Evolutionary conservation across 2,329 filamentous ascomycete species (phyloP).

Genomic region (Ramichloridium luteum): DNA sequence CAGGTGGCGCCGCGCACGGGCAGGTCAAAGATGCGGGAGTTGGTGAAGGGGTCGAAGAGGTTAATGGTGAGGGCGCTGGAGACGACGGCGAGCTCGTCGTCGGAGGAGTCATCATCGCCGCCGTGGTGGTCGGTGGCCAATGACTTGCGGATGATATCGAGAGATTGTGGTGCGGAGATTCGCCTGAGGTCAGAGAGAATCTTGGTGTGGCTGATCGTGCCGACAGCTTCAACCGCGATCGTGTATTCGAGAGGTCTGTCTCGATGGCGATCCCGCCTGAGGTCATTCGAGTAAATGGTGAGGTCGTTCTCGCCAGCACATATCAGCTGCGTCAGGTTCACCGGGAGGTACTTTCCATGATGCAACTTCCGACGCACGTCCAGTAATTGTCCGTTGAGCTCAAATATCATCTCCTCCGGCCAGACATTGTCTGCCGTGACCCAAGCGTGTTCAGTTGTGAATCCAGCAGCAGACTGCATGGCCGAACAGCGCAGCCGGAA

Average conservation of each 20-base stretch:
- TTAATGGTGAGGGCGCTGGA: slow-evolving; percentile 31
- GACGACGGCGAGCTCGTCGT: slow-evolving; percentile 24
- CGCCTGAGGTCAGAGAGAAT: slow-evolving; percentile 26
- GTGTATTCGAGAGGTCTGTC: slow-evolving; percentile 35
- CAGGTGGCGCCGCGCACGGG: slow-evolving; percentile 63
- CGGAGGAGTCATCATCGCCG: slow-evolving; percentile 43
- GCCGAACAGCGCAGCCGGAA: slow-evolving; percentile 59
- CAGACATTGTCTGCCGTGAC: slow-evolving; percentile 51
- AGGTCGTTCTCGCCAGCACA: slow-evolving; percentile 50
- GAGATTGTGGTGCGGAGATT: slow-evolving; percentile 37
- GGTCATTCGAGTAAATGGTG: slow-evolving; percentile 37
- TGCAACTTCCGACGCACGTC: slow-evolving; percentile 57
- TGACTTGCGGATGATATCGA: slow-evolving; percentile 46
- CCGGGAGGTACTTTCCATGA: slow-evolving; percentile 61
- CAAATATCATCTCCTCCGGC: slow-evolving; percentile 54
- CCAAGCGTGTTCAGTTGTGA: slow-evolving; percentile 45
- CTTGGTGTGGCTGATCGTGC: slow-evolving; percentile 34
- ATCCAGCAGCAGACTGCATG: slow-evolving; percentile 21
- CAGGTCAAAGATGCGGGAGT: slow-evolving; percentile 44
- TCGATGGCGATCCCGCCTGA: slow-evolving; percentile 23
- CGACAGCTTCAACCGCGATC: slow-evolving; percentile 59
- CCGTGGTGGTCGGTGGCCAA: slow-evolving; percentile 26
- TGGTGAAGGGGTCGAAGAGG: slow-evolving; percentile 36
- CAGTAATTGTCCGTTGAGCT: slow-evolving; percentile 46
- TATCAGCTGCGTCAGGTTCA: slow-evolving; percentile 57